Conservation (phyloP, 345 rosid genomes). For the Erucastrum elatum region DNA sequence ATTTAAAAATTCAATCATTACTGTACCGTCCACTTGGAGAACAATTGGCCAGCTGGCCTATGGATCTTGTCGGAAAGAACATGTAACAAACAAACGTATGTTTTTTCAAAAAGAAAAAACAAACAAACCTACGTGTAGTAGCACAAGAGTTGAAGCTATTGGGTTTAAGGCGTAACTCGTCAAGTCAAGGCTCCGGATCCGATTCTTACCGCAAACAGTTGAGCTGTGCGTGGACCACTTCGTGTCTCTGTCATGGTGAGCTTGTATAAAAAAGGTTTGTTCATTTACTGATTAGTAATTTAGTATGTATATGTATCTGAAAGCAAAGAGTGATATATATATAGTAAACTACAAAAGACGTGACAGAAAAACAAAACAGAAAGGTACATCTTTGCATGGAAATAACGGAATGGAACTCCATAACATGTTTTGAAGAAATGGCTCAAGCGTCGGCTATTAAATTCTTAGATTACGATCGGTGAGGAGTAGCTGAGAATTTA, state of each 20-base stretch:
- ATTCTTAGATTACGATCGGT: neutral
- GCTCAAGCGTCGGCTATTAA: neutral
- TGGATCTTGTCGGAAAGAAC: neutral
- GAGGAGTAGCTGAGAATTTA: neutral
- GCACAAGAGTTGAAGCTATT: neutral
- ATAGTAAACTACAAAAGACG: neutral
- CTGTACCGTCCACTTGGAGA: neutral
- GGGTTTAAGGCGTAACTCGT: neutral
- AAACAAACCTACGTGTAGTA: neutral
- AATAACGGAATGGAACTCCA: neutral
- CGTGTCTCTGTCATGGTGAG: neutral
- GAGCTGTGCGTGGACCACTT: neutral
- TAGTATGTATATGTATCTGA: neutral
- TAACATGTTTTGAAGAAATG: neutral
- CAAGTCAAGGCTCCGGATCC: neutral
- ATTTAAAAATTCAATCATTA: neutral
- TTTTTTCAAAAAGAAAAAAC: too few species aligned
- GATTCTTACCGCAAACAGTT: neutral
- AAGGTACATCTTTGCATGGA: neutral
- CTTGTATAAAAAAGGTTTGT: neutral
- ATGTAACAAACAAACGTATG: neutral
- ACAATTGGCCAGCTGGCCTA: neutral
- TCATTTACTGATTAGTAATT: neutral
- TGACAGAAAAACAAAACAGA: neutral
- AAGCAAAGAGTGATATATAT: neutral